Evolutionary conservation across 1,284 basidiomycete species (phyloP).

Genomic region (Stygiomarasmius scandens): DNA sequence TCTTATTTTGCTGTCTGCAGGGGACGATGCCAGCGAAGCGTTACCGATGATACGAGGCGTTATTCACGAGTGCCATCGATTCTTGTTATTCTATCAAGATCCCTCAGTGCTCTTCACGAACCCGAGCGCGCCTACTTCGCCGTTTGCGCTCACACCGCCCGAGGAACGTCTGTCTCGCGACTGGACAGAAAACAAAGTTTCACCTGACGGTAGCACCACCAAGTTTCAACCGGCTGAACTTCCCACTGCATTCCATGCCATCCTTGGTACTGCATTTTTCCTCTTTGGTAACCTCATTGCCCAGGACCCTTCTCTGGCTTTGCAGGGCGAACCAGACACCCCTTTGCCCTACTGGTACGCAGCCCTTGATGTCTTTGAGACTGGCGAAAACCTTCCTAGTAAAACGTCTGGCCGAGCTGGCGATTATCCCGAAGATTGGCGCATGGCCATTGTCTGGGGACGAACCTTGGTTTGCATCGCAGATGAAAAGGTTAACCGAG

Average conservation of each 20-base stretch:
- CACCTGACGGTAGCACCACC: not conserved
- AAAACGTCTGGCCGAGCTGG: slow-evolving; percentile 39
- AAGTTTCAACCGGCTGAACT: slow-evolving; percentile 47
- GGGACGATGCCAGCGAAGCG: slow-evolving; percentile 48
- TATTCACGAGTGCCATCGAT: slow-evolving; percentile 66
- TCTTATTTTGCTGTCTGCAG: slow-evolving; percentile 28
- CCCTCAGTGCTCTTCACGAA: slow-evolving; percentile 51
- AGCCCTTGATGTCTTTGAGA: slow-evolving; percentile 68
- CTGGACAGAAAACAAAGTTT: slow-evolving; percentile 22
- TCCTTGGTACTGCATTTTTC: slow-evolving; percentile 64
- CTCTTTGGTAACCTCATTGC: slow-evolving; percentile 61
- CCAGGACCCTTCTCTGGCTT: slow-evolving; percentile 48
- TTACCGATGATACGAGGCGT: slow-evolving; percentile 61
- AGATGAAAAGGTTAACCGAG: slow-evolving; percentile 44
- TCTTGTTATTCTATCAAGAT: slow-evolving; percentile 54
- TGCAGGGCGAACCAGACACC: slow-evolving; percentile 54
- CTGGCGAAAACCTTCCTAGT: slow-evolving; percentile 59
- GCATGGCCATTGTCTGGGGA: slow-evolving; percentile 68
- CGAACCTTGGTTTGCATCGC: slow-evolving; percentile 61
- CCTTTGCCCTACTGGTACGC: slow-evolving; percentile 62
- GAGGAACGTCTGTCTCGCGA: slow-evolving; percentile 32
- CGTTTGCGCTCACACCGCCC: slow-evolving; percentile 29
- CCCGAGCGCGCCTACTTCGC: slow-evolving; percentile 19
- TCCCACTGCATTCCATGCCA: slow-evolving; percentile 63
- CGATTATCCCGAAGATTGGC: slow-evolving; percentile 56